Conservation (phyloP, 306 rosid genomes). For the Rosa rugosa region DNA sequence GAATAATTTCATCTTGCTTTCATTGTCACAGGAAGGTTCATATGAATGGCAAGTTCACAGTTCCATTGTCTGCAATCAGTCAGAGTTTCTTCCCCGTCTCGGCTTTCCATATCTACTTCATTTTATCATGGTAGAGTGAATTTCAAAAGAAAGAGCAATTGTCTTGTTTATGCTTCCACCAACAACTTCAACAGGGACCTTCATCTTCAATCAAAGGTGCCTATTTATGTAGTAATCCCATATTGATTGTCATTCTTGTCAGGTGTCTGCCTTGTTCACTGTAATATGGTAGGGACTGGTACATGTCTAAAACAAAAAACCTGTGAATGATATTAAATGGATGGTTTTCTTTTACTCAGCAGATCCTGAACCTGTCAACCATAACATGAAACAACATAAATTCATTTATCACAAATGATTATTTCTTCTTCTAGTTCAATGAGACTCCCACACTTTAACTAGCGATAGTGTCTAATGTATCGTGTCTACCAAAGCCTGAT, state of each 20-base stretch:
- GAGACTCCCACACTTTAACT: not conserved
- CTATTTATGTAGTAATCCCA: not conserved
- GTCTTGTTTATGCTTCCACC: constrained; percentile 26
- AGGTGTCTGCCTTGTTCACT: not conserved
- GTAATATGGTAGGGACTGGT: constrained; percentile 13
- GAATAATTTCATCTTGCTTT: not conserved
- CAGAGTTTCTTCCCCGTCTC: constrained; percentile 18
- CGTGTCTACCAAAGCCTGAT: not conserved
- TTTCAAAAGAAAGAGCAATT: constrained; percentile 16
- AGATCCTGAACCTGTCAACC: not conserved
- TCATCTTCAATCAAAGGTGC: constrained; percentile 17
- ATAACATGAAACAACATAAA: not conserved
- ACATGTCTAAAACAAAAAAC: constrained; percentile 23
- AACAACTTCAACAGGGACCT: constrained; percentile 5
- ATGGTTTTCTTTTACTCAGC: not conserved
- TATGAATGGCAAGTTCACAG: constrained; percentile 28
- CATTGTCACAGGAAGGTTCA: constrained; percentile 1
- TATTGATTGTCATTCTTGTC: constrained; percentile 1
- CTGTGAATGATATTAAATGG: constrained; percentile 1
- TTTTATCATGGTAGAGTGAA: not conserved
- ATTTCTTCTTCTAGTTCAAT: not conserved
- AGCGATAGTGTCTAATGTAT: not conserved
- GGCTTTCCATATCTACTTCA: constrained; percentile 9
- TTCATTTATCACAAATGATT: not conserved
- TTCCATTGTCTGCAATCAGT: constrained; percentile 12